Conservation (phyloP, 2,329 filamentous ascomycete genomes). For the Penicillium sp. region DNA sequence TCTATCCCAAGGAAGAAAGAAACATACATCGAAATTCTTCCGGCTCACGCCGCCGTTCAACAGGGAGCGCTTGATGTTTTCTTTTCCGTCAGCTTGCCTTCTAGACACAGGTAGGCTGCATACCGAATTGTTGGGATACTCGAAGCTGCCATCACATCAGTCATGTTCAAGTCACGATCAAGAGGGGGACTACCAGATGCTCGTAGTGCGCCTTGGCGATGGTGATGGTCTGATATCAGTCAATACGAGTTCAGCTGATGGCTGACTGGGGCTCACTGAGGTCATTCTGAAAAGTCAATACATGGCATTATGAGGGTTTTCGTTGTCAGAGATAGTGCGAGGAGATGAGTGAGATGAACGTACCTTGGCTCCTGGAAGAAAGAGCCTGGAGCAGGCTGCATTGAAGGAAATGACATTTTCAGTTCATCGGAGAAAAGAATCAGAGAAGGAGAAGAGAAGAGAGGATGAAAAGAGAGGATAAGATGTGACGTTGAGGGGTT, state of each 20-base stretch:
- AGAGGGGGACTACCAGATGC: constrained; percentile 53
- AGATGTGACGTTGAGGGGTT: no score
- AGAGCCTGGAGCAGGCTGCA: background rate
- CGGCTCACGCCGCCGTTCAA: constrained; percentile 48
- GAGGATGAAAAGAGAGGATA: background rate
- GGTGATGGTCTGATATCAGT: constrained; percentile 43
- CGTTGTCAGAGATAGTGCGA: background rate
- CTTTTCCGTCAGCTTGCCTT: constrained; percentile 23
- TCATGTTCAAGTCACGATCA: background rate
- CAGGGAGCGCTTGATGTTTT: constrained; percentile 46
- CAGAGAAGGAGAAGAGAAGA: background rate
- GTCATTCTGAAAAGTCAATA: background rate
- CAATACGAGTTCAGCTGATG: background rate
- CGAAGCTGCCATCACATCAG: constrained; percentile 19
- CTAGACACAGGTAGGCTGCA: constrained; percentile 5
- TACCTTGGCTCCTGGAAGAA: background rate
- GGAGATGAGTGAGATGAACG: background rate
- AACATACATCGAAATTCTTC: constrained; percentile 48
- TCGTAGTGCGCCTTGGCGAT: constrained; percentile 62
- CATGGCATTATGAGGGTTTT: background rate
- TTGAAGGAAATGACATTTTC: background rate
- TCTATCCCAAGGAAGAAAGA: background rate
- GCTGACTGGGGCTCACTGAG: no score
- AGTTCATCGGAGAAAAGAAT: background rate
- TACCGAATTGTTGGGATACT: constrained; percentile 27